Conservation (phyloP, 2,329 filamentous ascomycete genomes). For the Neonectria sp. region DNA sequence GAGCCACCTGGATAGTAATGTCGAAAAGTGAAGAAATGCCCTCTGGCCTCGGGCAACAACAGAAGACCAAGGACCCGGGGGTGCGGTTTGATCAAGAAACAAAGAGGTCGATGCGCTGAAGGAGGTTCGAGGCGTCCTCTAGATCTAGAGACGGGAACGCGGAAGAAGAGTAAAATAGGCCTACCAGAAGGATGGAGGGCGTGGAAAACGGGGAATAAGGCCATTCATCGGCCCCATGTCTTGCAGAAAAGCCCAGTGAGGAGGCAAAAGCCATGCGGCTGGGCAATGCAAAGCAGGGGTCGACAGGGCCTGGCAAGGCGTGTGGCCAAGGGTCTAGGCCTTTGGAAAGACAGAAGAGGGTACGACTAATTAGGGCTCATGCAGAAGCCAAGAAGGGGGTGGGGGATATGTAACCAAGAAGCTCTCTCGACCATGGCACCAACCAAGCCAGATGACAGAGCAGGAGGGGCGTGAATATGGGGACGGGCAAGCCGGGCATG, state of each 20-base stretch:
- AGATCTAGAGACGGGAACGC: constrained; percentile 5
- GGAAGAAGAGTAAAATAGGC: constrained; percentile 31
- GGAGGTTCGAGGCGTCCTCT: not conserved
- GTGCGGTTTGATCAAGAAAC: constrained; percentile 9
- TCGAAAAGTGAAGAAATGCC: constrained; percentile 17
- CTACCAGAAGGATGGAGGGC: constrained; percentile 27
- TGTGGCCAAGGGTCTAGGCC: constrained; percentile 43
- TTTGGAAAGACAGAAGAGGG: constrained; percentile 23
- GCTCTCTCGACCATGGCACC: constrained; percentile 4
- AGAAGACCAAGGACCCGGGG: not conserved
- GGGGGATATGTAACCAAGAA: constrained; percentile 33
- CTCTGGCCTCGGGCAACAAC: constrained; percentile 27
- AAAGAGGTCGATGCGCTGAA: not conserved
- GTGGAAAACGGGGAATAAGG: constrained; percentile 32
- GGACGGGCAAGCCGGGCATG: constrained; percentile 30
- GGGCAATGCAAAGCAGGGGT: constrained; percentile 38
- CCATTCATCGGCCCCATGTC: constrained; percentile 31
- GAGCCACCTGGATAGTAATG: constrained; percentile 9
- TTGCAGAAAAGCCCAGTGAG: constrained; percentile 36
- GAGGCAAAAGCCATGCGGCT: constrained; percentile 38
- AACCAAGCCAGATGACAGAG: constrained; percentile 32
- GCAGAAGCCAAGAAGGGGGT: constrained; percentile 30
- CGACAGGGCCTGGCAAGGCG: constrained; percentile 35
- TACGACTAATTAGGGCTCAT: constrained; percentile 39
- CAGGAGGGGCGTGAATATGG: constrained; percentile 42